phyloP scores from a whole-genome alignment of 177 flowering plant species.

The Vitis hybrid region DNA sequence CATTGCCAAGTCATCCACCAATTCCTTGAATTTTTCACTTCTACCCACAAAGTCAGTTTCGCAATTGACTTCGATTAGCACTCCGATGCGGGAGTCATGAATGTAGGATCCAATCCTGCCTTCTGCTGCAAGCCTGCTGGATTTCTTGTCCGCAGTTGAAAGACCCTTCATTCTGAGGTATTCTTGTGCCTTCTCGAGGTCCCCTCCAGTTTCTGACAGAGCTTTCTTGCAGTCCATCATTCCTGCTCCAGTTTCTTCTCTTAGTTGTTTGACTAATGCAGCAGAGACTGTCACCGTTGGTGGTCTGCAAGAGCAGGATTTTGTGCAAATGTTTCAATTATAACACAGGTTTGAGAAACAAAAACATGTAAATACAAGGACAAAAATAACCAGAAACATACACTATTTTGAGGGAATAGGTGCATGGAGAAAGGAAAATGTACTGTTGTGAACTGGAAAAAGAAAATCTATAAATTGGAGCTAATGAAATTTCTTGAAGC shows the following conservation, averaged over 20 bases:
- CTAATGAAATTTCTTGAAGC: too few relatives aligned
- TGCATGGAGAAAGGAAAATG: too few relatives aligned
- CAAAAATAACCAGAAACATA: too few relatives aligned
- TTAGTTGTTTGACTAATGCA: conserved; percentile 84
- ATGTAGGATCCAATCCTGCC: conserved; percentile 91
- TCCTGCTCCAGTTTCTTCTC: conserved; percentile 98
- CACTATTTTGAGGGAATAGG: too few relatives aligned
- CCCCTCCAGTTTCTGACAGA: conserved; percentile 83
- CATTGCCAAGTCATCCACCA: conserved; percentile 95
- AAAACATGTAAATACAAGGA: not conserved
- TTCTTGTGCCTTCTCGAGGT: conserved; percentile 91
- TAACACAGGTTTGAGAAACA: not conserved
- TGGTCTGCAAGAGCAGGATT: conserved; percentile 35
- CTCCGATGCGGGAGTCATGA: conserved; percentile 94
- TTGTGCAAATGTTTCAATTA: conserved; percentile 1
- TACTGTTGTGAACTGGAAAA: too few relatives aligned
- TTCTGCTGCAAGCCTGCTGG: conserved; percentile 88
- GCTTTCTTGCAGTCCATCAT: conserved; percentile 99
- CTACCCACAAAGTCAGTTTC: conserved; percentile 98
- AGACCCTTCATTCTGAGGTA: conserved; percentile 96
- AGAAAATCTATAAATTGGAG: too few relatives aligned
- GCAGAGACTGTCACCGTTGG: conserved; percentile 69
- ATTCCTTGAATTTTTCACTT: conserved; percentile 79
- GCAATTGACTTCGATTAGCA: conserved; percentile 90
- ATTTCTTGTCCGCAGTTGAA: conserved; percentile 89